Evolutionary conservation across 2,329 filamentous ascomycete species (phyloP), one percentile per base, ranked within the genome.

Genomic region (Orbilia quercus): DNA sequence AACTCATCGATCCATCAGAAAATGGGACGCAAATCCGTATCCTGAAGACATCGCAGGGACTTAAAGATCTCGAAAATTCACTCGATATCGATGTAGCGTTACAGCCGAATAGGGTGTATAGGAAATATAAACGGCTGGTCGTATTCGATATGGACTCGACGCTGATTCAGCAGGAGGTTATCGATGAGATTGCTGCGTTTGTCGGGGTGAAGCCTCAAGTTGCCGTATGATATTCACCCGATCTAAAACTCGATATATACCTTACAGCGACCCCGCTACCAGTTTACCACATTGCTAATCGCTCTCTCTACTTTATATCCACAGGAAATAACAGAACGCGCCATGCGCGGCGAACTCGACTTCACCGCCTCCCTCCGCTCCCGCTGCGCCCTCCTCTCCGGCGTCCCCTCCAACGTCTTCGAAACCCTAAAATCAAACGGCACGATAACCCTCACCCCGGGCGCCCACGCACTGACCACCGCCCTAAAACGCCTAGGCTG

Each of bases 141-240:
- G 91, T 97, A 31, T 99, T 99, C 79, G 95, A 99, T 81, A 99
- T 99, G 95, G 95, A 99, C 82, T 95, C 90, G 81, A 99, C 95
- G 0, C 86, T 99, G 72, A 98, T 99, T 80, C 90, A 94, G 60
- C 93, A 99, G 81, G 95, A 99, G 82, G 93, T 97, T 73, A 98
- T 99, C 79, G 95, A 99, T 81, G 89, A 98, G 78, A 89, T 99
- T 65, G 95, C 95, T 2, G 88, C 90, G 60, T 90, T 90, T 38
- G 87, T 96, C 1, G 91, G 92, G 58, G 86, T 96, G n/a, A 88
- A 91, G 77, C 88, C 88, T 59, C 84, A 91, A 77, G 94, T 99
- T 40, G 90, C 92, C 7, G 88, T 83, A 79, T 34, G 71, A 54
- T n/a, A n/a, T n/a, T n/a, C n/a, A n/a, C n/a, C n/a, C n/a, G n/a